Evolutionary conservation across 2,329 filamentous ascomycete species (phyloP).

Genomic region (Monosporascus sp.): DNA sequence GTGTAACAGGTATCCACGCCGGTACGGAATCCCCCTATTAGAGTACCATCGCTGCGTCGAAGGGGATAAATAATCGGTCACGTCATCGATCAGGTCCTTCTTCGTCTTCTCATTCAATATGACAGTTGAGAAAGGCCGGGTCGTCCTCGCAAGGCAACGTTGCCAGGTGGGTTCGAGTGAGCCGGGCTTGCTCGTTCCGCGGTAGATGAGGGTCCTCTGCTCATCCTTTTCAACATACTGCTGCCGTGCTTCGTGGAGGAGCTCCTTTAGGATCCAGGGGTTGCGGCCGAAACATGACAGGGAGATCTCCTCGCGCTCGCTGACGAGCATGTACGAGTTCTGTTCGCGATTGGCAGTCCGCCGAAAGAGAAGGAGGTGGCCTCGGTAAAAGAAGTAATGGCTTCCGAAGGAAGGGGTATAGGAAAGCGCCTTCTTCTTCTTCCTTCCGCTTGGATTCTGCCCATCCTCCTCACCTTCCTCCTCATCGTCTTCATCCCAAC

Average conservation of each 20-base stretch:
- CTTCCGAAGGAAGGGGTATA: constrained; percentile 65
- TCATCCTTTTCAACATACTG: constrained; percentile 53
- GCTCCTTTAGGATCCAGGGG: constrained; percentile 55
- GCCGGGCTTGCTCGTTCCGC: constrained; percentile 41
- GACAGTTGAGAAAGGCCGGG: constrained; percentile 59
- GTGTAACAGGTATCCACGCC: constrained; percentile 75
- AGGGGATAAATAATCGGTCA: constrained; percentile 58
- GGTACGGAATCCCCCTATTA: constrained; percentile 78
- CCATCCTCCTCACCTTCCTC: constrained; percentile 36
- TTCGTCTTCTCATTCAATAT: constrained; percentile 59
- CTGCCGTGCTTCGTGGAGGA: constrained; percentile 53
- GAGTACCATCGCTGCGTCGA: constrained; percentile 71
- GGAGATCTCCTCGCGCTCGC: constrained; percentile 53
- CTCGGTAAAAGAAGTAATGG: constrained; percentile 64
- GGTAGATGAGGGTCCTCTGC: constrained; percentile 61
- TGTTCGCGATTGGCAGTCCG: constrained; percentile 45
- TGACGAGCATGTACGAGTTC: constrained; percentile 33
- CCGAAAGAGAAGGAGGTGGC: constrained; percentile 52
- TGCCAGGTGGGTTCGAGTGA: constrained; percentile 49
- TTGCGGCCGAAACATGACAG: constrained; percentile 58
- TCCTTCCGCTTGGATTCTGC: constrained; percentile 27
- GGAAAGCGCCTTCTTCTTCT: constrained; percentile 44
- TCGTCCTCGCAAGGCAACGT: constrained; percentile 55
- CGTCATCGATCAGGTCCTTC: constrained; percentile 53
- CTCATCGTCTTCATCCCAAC: constrained; percentile 39